Evolutionary conservation across 345 rosid genomes (phyloP), one percentile per base, ranked within the genome.

Genomic region (Citrus medica): DNA sequence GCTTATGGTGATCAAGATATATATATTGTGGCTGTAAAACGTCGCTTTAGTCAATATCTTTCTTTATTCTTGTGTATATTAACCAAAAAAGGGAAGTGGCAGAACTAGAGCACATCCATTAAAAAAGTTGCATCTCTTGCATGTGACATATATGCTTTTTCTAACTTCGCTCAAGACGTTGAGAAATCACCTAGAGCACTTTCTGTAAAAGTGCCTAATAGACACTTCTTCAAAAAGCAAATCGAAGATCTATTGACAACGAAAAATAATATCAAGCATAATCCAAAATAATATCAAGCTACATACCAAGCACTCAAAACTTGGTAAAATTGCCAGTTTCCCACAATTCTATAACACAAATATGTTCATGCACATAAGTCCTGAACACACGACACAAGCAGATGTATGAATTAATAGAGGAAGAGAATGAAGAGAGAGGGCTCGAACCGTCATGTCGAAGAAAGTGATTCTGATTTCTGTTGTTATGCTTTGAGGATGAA

Each of bases 391-490:
- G 33, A 22, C 75, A 72, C 27, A n/a, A 24, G 56, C 53, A 24
- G 9, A 42, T 2, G 28, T 53, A 53, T 53, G 7, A 16, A 12
- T 3, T 4, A 30, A 35, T 27, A 24, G 12, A 19, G 60, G 60
- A 2, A 56, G 3, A 72, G 2, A 21, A 53, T 3, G 24, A 27
- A 66, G 65, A 17, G 35, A 74, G 24, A 53, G 73, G 28, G 37
- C 19, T 67, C 73, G 16, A 33, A 76, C 79, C 79, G 79, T 76
- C 79, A 67, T 76, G 72, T 56, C 56, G 73, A 76, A 19, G 25
- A 67, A 4, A 16, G 6, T 38, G 33, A 37, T 37, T 37, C 40
- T 37, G 9, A 37, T 9, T 37, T 37, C 40, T 37, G 40, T 24
- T 19, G 3, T 30, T 21, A 28, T 8, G 27, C 35, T 33, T 67